Conservation (phyloP, 1,284 basidiomycete species). For the Neolentinus lepideus region DNA sequence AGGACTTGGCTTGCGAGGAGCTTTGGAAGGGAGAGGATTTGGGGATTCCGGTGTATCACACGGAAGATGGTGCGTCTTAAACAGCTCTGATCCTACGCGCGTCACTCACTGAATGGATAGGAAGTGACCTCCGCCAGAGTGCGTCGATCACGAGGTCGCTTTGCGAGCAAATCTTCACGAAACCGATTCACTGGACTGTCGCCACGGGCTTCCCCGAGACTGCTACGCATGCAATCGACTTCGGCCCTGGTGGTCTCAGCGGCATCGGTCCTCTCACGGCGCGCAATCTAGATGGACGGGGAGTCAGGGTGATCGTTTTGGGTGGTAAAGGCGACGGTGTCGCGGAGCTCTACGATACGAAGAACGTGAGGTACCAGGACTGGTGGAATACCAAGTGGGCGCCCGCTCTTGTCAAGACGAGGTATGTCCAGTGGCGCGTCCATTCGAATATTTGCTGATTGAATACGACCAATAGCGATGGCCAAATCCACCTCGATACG, state of each 20-base stretch:
- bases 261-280: constrained; percentile 91
- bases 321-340: constrained; percentile 84
- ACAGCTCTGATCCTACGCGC: constrained; percentile 6
- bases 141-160: constrained; percentile 75
- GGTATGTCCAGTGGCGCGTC: constrained; percentile 37
- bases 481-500: constrained; percentile 88
- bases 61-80: constrained; percentile 74
- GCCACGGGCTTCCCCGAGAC: constrained; percentile 85
- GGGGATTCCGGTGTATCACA: constrained; percentile 84
- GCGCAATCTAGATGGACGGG: constrained; percentile 88
- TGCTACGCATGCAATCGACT: constrained; percentile 93
- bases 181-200: constrained; percentile 88
- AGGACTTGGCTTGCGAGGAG: constrained; percentile 74
- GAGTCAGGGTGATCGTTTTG: constrained; percentile 81
- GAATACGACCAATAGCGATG: constrained; percentile 55
- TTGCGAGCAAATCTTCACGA: constrained; percentile 90
- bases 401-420: constrained; percentile 84
- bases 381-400: constrained; percentile 90
- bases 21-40: constrained; percentile 77
- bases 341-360: constrained; percentile 75
- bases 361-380: constrained; percentile 68
- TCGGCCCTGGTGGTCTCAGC: constrained; percentile 90
- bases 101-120: constrained; percentile 32
- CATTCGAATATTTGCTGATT: constrained; percentile 7
- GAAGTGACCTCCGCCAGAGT: constrained; percentile 71